Base-by-base conservation (phyloP, 495 filamentous ascomycete species). In the Opeltia flavorubescens region DNA sequence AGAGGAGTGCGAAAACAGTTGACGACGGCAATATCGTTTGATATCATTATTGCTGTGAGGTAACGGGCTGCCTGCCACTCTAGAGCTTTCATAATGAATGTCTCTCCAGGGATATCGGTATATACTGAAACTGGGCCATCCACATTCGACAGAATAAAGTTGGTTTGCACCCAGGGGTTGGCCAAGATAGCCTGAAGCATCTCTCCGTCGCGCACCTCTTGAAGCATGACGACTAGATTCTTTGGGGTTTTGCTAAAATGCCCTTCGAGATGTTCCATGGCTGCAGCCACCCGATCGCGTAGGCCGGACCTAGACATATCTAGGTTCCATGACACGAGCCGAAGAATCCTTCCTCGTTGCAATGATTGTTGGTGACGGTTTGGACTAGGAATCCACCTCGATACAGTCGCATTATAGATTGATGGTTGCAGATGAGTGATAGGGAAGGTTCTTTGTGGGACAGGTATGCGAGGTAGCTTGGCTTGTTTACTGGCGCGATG, bases 1-100 rank as follows among this genome's bases (percentile, higher is more conserved):
- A 43, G 23, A 15, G 46, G 36, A 3, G 29, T 15, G 44, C 65
- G 59, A 13, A 57, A 76, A 80, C 81, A 85, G 72, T 81, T 82
- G 71, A 79, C 80, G 20, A 64, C 65, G 74, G 76, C 83, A 9
- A 61, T 55, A 53, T 75, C 59, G 43, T 70, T 55, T 47, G 58
- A 53, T 17, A 46, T 20, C 44, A 46, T 30, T 18, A 46, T 46
- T 11, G 35, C 11, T 5, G 44, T 46, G 20, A 46, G 35, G 26
- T 46, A 46, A 33, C 9, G 15, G 9, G 30, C 15, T 33, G 30
- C 30, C 30, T 33, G 30, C 30, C 30, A 33, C 15, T 33, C 30
- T 33, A 33, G 9, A 33, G 9, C 9, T 15, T 9, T 33, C 30
- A 33, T 9, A 9, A 33, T 15, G 30, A 33, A 33, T 9, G 30